Evolutionary conservation across 768 basidiomycete species (phyloP), one percentile per base, ranked within the genome.

Genomic region (Neoboletus subvelutipes): DNA sequence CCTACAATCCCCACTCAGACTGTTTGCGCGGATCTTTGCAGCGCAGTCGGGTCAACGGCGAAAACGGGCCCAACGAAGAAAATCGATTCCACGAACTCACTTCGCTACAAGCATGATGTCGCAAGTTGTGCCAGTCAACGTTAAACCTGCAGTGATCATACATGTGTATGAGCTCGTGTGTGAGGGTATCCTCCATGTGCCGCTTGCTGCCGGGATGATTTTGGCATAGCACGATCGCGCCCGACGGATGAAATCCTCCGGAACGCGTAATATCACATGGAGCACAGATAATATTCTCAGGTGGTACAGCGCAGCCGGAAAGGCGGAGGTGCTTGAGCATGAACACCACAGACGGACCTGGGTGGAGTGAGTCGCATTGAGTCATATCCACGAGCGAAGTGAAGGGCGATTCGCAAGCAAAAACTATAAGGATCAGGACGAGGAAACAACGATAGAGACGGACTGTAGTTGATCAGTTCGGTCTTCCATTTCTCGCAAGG

Each of bases 51-150:
- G 43, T 52, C 52, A 53, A n/a, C n/a, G n/a, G n/a, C n/a, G n/a
- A n/a, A 34, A 18, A 15, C 18, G 24, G 11, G n/a, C 31, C 1
- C 17, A 29, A 18, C 15, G 43, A 34, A 49, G 29, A 17, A 24
- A 33, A 24, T 29, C 26, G 17, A 6, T 3, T 43, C 26, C 33
- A 13, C 9, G 43, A 24, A 75, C 85, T 65, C 61, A 96, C 96
- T 84, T 98, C 96, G 67, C 90, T 94, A 71, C 97, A 99, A 3
- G 96, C 97, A 69, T 97, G 94, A 76, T 97, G 94, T 56, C 93
- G 77, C 54, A 98, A 69, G 73, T 98, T 90, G 45, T 72, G 73
- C 94, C 92, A 97, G 71, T 97, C 86, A 1, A 97, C 90, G 59
- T 93, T 91, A 77, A 98, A 98, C 72, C 86, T 85, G 74, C 92